Base-by-base conservation (phyloP, 1,139 yeast species). In the Yamadazyma kanchanaburiensis region DNA sequence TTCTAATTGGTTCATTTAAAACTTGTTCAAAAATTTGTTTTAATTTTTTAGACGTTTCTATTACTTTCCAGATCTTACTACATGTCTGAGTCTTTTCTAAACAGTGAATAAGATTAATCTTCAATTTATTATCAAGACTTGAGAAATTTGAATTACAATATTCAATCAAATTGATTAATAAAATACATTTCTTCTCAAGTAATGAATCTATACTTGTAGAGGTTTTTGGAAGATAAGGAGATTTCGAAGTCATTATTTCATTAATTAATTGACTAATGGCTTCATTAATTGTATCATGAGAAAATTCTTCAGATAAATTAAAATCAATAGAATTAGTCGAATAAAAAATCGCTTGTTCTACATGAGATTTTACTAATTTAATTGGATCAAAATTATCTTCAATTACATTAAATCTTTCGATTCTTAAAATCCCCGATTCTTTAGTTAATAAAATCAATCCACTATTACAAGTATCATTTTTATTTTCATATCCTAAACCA, bases 311-410 rank as follows among this genome's bases (percentile, higher is more conserved):
- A 11, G 56, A 45, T 11, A 73, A 51, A 42, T 74, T 70, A 51
- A 86, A 87, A 25, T 77, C 74, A 16, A 88, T 35, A 74, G 83
- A 45, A 31, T 47, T 19, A 1, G 67, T 53, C 33, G 65, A 64
- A 43, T 68, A 81, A 45, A 78, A 82, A 1, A 88, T 74, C 0
- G 87, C 95, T 53, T 88, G 96, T 45, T 83, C 94, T 16, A 88
- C 72, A 42, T 78, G 87, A 0, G 87, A 73, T 48, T 80, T 81
- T 26, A 81, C 65, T 33, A 77, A 62, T 5, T 66, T 55, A 3
- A 64, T 40, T 1, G 67, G 61, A 10, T 18, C 20, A 18, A 18
- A 18, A 7, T 7, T 7, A 6, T 24, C 34, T 3, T 17, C 24
- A 6, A 8, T 16, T 7, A 6, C 12, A 4, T 47, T 39, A 34